Evolutionary conservation across 2,329 filamentous ascomycete species (phyloP), one percentile per base, ranked within the genome.

Genomic region (Zasmidium citrigriseum): DNA sequence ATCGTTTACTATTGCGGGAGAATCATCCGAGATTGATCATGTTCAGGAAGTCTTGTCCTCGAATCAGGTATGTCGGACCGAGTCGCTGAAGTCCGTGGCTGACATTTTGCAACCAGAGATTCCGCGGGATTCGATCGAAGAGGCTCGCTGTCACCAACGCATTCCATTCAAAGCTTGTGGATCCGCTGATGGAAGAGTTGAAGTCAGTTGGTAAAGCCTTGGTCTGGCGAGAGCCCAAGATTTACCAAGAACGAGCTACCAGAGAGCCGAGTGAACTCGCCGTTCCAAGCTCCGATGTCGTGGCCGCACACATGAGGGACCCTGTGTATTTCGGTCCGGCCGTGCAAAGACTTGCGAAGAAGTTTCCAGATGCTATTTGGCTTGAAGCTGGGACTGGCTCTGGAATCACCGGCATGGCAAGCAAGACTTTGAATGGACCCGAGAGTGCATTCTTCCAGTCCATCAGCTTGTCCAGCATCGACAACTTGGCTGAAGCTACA

Each of bases 321-420:
- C 47, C 58, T 9, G 58, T 60, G 14, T 54, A 52, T 29, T 60
- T 60, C 34, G 45, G n/a, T 7, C 16, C 51, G n/a, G 51, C 49
- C 3, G 54, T 57, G 14, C 14, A 54, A 22, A 49, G 54, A 14
- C 44, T 60, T 20, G 38, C 14, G n/a, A 23, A 48, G 44, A 52
- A 21, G 22, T 21, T 48, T 20, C 38, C 23, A 11, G 18, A 18
- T 16, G 34, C 24, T n/a, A 46, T 29, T 10, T 60, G 53, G 53
- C 25, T 57, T 7, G 58, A 60, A 34, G 50, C 44, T 9, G 54
- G 58, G 12, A 23, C 29, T 12, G 53, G 41, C 41, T 52, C 54
- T 9, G 27, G 34, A 24, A 25, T 54, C n/a, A 53, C 50, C 10
- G 18, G 25, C 16, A 57, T 60, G 58, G 45, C 34, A 23, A 27